Evolutionary conservation across 2,329 filamentous ascomycete species (phyloP).

Genomic region (Trichophyton mentagrophytes): DNA sequence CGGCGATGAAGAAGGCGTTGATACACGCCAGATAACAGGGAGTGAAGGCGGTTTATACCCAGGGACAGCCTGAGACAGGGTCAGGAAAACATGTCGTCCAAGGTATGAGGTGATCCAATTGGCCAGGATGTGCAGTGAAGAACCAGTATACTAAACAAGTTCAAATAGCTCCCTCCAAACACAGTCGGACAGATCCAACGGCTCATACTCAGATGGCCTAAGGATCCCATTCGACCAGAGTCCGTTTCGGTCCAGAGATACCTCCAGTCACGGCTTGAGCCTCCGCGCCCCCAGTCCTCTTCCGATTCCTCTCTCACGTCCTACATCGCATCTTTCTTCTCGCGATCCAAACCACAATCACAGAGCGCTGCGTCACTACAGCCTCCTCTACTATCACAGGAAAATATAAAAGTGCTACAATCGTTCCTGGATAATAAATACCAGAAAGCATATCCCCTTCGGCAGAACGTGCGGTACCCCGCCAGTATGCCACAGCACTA

Average conservation of each 20-base stretch:
- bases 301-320: constrained; percentile 4
- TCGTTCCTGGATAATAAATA: constrained; percentile 49
- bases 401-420: constrained; percentile 44
- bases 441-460: constrained; percentile 38
- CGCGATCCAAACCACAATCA: constrained; percentile 4
- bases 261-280: constrained; percentile 24
- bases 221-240: constrained; percentile 32
- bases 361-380: constrained; percentile 6
- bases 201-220: constrained; percentile 34
- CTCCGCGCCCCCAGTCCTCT: constrained; percentile 6
- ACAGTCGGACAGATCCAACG: constrained; percentile 28
- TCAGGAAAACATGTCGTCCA: background rate
- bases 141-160: background rate
- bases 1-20: background rate
- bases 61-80: background rate
- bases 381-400: constrained; percentile 16
- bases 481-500: constrained; percentile 42
- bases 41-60: background rate
- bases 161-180: constrained; percentile 18
- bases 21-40: background rate
- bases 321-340: constrained; percentile 10
- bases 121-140: background rate
- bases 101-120: background rate
- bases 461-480: constrained; percentile 37
- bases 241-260: constrained; percentile 35